Conservation (phyloP, 257 asterid genomes). For the Nicotiana undulata region DNA sequence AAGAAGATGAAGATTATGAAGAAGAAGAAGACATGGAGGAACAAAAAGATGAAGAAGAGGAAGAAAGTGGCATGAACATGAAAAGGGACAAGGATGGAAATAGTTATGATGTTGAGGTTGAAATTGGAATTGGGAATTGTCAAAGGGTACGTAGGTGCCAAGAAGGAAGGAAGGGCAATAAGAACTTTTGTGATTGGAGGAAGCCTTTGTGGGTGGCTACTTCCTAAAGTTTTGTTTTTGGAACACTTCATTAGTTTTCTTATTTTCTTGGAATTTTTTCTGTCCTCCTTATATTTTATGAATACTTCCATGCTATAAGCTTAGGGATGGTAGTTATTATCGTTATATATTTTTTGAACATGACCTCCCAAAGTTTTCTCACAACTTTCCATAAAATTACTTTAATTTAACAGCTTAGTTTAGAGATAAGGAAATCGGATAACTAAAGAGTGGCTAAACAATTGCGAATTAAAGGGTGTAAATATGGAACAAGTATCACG, state of each 20-base stretch:
- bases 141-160: slow-evolving; percentile 4
- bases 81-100: slow-evolving; percentile 23
- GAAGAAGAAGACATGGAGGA: slow-evolving; percentile 19
- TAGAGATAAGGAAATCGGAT: neutral
- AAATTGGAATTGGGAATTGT: slow-evolving; percentile 35
- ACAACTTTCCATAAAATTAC: neutral
- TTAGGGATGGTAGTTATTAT: neutral
- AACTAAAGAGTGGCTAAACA: neutral
- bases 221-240: neutral
- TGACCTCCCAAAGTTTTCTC: neutral
- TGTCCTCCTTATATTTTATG: neutral
- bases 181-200: slow-evolving; percentile 3
- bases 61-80: neutral
- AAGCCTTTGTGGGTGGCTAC: slow-evolving; percentile 10
- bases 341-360: neutral
- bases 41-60: slow-evolving; percentile 18
- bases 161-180: neutral
- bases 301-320: neutral
- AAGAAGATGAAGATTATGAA: slow-evolving; percentile 10
- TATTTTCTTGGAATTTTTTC: neutral
- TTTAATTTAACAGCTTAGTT: neutral
- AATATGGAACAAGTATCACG: neutral
- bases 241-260: neutral
- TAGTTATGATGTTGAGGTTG: slow-evolving; percentile 27
- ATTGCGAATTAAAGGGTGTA: neutral